These are phyloP conservation scores for Terana coerulea DNA, from an alignment of 768 basidiomycete species.

Conservation along the genomic window DNA sequence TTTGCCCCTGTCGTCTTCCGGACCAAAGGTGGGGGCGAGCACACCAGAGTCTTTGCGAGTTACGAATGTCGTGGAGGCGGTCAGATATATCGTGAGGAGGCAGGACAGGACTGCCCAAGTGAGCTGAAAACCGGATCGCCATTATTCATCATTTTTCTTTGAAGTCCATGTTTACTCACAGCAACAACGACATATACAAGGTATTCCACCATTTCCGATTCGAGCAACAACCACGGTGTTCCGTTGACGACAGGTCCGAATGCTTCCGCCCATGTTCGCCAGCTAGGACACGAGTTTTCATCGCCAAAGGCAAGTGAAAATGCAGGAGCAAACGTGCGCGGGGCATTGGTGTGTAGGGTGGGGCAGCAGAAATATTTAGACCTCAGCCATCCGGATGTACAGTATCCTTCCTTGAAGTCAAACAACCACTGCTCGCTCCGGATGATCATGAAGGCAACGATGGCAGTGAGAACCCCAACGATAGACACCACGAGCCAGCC, in stretches of 20 bases:
- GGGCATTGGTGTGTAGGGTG: conserved; percentile 13
- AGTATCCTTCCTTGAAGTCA: conserved; percentile 91
- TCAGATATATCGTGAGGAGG: conserved; percentile 81
- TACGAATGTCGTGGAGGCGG: conserved; percentile 82
- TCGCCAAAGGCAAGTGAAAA: conserved; percentile 7
- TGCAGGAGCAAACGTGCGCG: not conserved
- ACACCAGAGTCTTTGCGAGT: conserved; percentile 90
- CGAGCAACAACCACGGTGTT: conserved; percentile 26
- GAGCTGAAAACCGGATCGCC: conserved; percentile 42
- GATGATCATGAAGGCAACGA: conserved; percentile 84
- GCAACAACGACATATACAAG: conserved; percentile 70
- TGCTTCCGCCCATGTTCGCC: conserved; percentile 72
- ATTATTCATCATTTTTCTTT: not conserved
- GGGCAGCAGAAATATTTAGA: conserved; percentile 85
- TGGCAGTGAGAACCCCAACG: conserved; percentile 81
- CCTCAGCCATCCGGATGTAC: conserved; percentile 62
- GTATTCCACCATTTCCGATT: conserved; percentile 57
- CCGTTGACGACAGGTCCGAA: conserved; percentile 35
- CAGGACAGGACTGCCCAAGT: conserved; percentile 68
- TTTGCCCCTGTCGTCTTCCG: conserved; percentile 19
- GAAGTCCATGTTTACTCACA: conserved; percentile 38
- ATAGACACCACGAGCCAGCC: conserved; percentile 91
- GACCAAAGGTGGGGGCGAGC: conserved; percentile 42
- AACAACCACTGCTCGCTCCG: conserved; percentile 87
- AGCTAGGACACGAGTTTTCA: conserved; percentile 51